Base-by-base conservation (phyloP, 805 yeast genomes). In the Nakazawaea ishiwadae region DNA sequence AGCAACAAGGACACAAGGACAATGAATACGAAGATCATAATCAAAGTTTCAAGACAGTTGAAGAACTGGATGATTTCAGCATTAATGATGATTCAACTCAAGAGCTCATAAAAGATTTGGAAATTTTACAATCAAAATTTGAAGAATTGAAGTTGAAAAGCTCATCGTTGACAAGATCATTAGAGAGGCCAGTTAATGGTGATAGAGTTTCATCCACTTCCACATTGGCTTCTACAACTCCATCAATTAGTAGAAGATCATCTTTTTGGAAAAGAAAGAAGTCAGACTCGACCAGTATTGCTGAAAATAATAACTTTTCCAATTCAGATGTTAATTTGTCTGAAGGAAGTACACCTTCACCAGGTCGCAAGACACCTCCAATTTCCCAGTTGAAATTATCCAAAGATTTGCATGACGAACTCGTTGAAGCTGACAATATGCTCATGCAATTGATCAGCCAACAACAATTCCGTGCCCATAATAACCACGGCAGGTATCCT, bases 1-100 rank as follows among this genome's bases (percentile, higher is more conserved):
- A 58, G 56, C 62, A 51, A 31, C 52, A 33, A 20, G 44, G 34
- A 12, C 12, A 34, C 18, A 12, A 16, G 5, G 37, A 31, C 4
- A 17, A 35, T 18, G 30, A 29, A 16, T 12, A 19, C 19, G 12
- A 19, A 6, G 37, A 32, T 2, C 17, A 27, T 10, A 19, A 35
- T 4, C 30, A 23, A 16, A 31, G 42, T 39, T 19, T 18, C 27
- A 18, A 28, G 9, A 32, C 27, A 4, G 15, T 26, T 17, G 38
- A 34, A 20, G 43, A 39, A 11, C 43, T 27, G 33, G 44, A 40
- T 24, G 44, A 40, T 17, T 10, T n/a, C 19, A 40, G 44, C 23
- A 10, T 35, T 11, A 18, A 23, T n/a, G 27, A 14, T 17, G 40
- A 36, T 26, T 5, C 11, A 1, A 20, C 32, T 3, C 32, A 26